Conservation (phyloP, 805 yeast species). For the Sugiyamaella boreocaroliniensis region DNA sequence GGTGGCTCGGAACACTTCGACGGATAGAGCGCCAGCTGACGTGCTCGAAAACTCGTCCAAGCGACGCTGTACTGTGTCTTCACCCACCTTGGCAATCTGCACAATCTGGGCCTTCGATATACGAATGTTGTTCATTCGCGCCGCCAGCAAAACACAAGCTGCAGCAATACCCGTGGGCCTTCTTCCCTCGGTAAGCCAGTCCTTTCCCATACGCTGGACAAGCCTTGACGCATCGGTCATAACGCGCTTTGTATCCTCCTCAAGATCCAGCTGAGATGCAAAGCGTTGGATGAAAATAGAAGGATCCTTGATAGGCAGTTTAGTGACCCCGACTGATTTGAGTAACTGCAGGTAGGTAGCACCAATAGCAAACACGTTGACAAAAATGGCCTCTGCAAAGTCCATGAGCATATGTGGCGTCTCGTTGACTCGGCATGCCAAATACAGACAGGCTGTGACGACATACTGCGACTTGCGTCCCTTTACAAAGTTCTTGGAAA, state of each 20-base stretch:
- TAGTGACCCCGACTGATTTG: constrained; percentile 68
- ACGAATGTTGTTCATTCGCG: constrained; percentile 92
- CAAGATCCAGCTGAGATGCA: constrained; percentile 79
- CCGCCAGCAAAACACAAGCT: constrained; percentile 86
- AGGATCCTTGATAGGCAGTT: constrained; percentile 88
- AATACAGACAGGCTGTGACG: constrained; percentile 86
- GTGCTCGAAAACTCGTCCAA: constrained; percentile 82
- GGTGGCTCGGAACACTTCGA: constrained; percentile 60
- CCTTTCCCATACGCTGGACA: constrained; percentile 85
- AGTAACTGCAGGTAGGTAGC: constrained; percentile 93
- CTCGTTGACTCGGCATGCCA: constrained; percentile 85
- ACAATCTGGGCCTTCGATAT: constrained; percentile 91
- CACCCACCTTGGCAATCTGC: constrained; percentile 91
- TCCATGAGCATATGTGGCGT: constrained; percentile 96
- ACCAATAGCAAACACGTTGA: constrained; percentile 89
- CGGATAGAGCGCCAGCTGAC: constrained; percentile 62
- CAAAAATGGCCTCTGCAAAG: constrained; percentile 82
- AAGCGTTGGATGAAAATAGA: constrained; percentile 89
- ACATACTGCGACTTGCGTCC: constrained; percentile 97
- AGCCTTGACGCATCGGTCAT: constrained; percentile 79
- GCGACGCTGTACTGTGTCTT: constrained; percentile 85
- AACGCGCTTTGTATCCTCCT: constrained; percentile 60
- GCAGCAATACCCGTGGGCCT: constrained; percentile 99
- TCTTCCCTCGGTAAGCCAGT: constrained; percentile 95
- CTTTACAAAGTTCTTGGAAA: constrained; percentile 84